Base-by-base conservation (phyloP, 768 basidiomycete species). In the Arthromyces matolae region DNA sequence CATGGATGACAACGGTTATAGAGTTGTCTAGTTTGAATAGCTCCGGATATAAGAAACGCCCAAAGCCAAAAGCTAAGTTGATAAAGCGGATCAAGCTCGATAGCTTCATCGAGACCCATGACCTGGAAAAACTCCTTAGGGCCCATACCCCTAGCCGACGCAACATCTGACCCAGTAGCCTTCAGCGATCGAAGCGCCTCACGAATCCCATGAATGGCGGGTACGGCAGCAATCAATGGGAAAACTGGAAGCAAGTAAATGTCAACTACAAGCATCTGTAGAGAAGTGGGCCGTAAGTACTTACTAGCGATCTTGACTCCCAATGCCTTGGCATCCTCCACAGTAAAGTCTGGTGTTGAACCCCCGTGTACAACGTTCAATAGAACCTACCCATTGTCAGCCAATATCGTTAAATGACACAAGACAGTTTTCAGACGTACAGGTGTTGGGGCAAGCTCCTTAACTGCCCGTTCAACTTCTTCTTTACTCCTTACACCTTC, bases 291-390 rank as follows among this genome's bases (percentile, higher is more conserved):
- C n/a, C n/a, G n/a, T n/a, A n/a, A n/a, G n/a, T 12, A 58, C 64
- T 34, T 32, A 66, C 67, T 68, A 19, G 57, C 58, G 49, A 78
- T 70, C 59, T 75, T 77, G 24, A 70, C 76, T 14, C 77, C 77
- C 42, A 71, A 56, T 13, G 56, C 60, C 51, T 71, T 71, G 2
- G 75, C 77, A 53, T 79, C 71, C 25, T 71, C 57, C 20, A 66
- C 63, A 13, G 77, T 78, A 58, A 78, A 76, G 33, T 72, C 71
- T 7, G 77, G 77, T 4, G 77, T 77, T 19, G 74, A 69, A 2
- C 76, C 77, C 3, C 76, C 76, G 29, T 73, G 71, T 43, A 79
- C 74, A 44, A 77, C 69, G 51, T 78, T 78, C 31, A 78, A 63
- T n/a, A 79, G 67, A 2, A 76, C 63, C 65, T 67, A 16, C 40